Conservation (phyloP, 495 filamentous ascomycete genomes). For the Arthonia radiata region DNA sequence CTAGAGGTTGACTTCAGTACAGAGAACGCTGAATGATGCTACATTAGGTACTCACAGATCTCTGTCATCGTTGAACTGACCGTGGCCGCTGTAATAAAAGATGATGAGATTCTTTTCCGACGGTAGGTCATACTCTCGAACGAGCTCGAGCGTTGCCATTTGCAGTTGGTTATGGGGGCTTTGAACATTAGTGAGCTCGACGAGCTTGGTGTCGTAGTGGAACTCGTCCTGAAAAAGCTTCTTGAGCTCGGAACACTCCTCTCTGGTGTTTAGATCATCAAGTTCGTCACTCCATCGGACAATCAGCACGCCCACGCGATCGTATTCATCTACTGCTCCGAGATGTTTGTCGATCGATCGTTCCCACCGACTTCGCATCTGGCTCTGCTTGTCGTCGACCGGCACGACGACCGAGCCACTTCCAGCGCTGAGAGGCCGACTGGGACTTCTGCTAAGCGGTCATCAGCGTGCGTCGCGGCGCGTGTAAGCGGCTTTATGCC, state of each 20-base stretch:
- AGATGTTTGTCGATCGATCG: too few relatives aligned
- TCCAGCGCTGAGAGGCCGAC: too few relatives aligned
- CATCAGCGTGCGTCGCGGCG: too few relatives aligned
- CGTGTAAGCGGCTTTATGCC: too few relatives aligned
- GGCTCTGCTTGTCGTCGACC: too few relatives aligned
- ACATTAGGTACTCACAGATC: too few relatives aligned
- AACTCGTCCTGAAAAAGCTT: conserved; percentile 6
- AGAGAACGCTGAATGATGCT: too few relatives aligned
- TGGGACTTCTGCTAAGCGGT: too few relatives aligned
- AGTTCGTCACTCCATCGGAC: conserved; percentile 8
- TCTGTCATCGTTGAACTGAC: conserved; percentile 3
- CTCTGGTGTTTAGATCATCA: conserved; percentile 6
- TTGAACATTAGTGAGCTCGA: conserved; percentile 6
- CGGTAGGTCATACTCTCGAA: conserved; percentile 7
- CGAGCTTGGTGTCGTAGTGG: conserved; percentile 5
- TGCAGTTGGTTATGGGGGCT: conserved; percentile 8
- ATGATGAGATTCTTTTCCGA: conserved; percentile 8
- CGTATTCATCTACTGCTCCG: conserved; percentile 7
- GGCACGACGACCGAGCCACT: too few relatives aligned
- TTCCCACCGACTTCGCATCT: too few relatives aligned
- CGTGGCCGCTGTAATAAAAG: conserved; percentile 12
- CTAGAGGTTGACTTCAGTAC: too few relatives aligned
- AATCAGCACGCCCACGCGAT: conserved; percentile 7
- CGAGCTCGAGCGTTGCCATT: conserved; percentile 3
- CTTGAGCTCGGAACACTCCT: conserved; percentile 6